phyloP scores from a whole-genome alignment of 2,329 filamentous ascomycete genomes.

The Plenodomus biglobosus region DNA sequence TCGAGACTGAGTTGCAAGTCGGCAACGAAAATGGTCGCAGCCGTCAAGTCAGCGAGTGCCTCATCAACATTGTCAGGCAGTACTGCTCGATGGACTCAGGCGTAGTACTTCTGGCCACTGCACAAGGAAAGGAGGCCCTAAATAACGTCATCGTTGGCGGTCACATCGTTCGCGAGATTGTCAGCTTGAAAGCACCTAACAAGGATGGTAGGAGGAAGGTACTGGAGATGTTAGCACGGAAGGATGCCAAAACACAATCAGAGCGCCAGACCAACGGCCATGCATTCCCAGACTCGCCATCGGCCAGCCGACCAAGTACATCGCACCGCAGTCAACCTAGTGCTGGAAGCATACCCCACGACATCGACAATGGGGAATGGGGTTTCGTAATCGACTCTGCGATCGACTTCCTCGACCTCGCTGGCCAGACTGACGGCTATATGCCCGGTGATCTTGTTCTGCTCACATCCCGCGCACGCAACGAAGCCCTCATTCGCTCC shows the following conservation, averaged over 20 bases:
- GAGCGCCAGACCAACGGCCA: conserved; percentile 30
- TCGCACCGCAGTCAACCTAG: conserved; percentile 49
- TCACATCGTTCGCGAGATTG: conserved; percentile 88
- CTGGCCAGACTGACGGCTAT: conserved; percentile 93
- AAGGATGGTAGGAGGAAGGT: conserved; percentile 86
- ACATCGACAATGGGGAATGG: conserved; percentile 36
- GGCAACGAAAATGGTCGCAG: conserved; percentile 92
- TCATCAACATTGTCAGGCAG: conserved; percentile 79
- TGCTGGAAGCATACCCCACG: conserved; percentile 30
- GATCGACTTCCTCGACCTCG: conserved; percentile 88
- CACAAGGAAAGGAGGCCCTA: conserved; percentile 87
- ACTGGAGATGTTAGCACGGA: conserved; percentile 72
- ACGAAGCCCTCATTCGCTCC: conserved; percentile 86
- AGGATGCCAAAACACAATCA: conserved; percentile 33
- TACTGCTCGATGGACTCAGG: conserved; percentile 78
- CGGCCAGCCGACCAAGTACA: conserved; percentile 50
- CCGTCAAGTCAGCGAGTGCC: conserved; percentile 85
- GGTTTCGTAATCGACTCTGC: conserved; percentile 74
- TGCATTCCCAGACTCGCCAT: conserved; percentile 48
- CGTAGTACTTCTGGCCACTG: conserved; percentile 85
- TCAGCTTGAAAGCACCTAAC: conserved; percentile 85
- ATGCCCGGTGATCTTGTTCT: conserved; percentile 93
- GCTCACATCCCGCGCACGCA: conserved; percentile 82
- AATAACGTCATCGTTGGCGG: conserved; percentile 89
- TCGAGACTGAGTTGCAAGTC: conserved; percentile 91